These are phyloP conservation scores for Gossypium schwendimanii DNA, from an alignment of 441 rosid species.

Conservation along the genomic window DNA sequence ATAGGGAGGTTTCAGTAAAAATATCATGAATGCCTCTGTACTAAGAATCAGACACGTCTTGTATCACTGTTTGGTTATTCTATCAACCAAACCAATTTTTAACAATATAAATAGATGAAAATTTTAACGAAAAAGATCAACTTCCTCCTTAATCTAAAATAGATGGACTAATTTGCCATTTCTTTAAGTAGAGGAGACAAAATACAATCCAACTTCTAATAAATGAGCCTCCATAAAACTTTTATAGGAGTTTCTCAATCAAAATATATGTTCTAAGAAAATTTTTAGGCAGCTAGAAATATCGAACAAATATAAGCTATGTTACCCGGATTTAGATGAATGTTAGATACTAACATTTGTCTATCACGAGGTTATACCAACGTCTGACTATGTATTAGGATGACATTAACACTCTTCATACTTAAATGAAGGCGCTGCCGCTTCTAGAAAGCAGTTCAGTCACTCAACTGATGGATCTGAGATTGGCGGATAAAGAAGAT, in stretches of 20 bases:
- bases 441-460: conserved; percentile 20
- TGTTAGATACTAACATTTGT: not conserved
- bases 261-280: not conserved
- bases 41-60: no score
- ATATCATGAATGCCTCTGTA: no score
- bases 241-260: not conserved
- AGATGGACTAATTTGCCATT: no score
- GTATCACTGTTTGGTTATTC: no score
- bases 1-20: not conserved
- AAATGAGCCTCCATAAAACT: no score
- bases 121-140: no score
- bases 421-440: conserved; percentile 32
- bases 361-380: not conserved
- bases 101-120: no score
- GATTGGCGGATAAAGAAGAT: conserved; percentile 15
- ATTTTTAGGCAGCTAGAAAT: not conserved
- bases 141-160: no score
- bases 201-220: no score
- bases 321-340: not conserved
- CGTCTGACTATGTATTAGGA: not conserved
- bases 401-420: not conserved
- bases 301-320: not conserved
- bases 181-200: no score
- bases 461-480: conserved; percentile 27
- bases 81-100: no score